phyloP scores from a whole-genome alignment of 202 grass and related monocot species.

The Elaeis oleifera region DNA sequence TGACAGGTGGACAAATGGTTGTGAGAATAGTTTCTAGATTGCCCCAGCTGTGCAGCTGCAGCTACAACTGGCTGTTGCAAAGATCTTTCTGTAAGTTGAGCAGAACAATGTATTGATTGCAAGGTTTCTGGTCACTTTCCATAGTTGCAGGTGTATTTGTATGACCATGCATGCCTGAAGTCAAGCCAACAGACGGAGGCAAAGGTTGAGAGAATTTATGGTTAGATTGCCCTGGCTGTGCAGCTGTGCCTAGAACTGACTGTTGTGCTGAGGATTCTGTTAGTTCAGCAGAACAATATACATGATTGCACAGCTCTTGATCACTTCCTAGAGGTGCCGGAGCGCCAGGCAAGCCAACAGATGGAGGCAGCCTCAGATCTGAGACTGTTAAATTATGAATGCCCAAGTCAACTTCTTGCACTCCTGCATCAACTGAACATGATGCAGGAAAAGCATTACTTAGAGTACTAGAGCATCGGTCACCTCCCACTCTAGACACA shows the following conservation, averaged over 20 bases:
- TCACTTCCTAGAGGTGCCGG: too few relatives aligned
- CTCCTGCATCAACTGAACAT: background rate
- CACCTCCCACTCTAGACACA: too few relatives aligned
- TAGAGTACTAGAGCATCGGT: too few relatives aligned
- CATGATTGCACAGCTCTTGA: too few relatives aligned
- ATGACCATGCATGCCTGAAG: conserved; percentile 19
- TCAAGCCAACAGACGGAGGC: conserved; percentile 23
- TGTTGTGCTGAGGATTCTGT: too few relatives aligned
- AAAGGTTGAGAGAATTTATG: too few relatives aligned
- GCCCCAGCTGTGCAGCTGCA: conserved; percentile 8
- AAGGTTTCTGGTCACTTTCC: conserved; percentile 6
- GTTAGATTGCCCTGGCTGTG: too few relatives aligned
- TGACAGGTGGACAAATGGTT: conserved; percentile 7
- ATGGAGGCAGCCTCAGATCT: conserved; percentile 18
- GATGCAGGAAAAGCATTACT: too few relatives aligned
- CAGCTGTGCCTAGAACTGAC: too few relatives aligned
- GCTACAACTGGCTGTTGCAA: conserved; percentile 5
- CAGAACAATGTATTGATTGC: conserved; percentile 10
- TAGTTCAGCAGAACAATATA: too few relatives aligned
- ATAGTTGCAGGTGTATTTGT: conserved; percentile 14
- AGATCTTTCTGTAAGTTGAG: conserved; percentile 15
- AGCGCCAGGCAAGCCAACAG: too few relatives aligned
- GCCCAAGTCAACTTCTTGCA: background rate
- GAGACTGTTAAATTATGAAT: conserved; percentile 21
- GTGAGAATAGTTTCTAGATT: background rate